Conservation (phyloP, 2,329 filamentous ascomycete genomes). For the Fusarium stilboides region DNA sequence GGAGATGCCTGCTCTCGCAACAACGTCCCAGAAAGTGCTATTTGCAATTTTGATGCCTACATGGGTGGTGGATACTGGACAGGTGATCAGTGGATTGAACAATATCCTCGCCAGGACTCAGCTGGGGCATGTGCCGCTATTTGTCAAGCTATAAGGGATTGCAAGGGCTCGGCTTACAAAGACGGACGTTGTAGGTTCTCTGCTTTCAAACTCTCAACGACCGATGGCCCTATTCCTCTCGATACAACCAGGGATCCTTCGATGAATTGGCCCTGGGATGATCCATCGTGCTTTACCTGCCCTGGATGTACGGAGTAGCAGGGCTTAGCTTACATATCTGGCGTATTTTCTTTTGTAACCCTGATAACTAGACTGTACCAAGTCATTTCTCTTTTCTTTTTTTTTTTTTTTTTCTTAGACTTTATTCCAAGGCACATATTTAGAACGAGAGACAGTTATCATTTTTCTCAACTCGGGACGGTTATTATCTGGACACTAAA, state of each 20-base stretch:
- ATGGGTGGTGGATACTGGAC: constrained; percentile 6
- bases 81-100: neutral
- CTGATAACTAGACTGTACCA: no score
- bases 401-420: no score
- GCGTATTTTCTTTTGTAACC: no score
- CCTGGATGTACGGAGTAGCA: constrained; percentile 5
- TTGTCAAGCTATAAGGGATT: neutral
- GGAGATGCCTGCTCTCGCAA: neutral
- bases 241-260: neutral
- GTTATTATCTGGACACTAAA: no score
- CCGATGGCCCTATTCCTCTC: neutral
- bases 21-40: neutral
- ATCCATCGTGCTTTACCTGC: constrained; percentile 16
- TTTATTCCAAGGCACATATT: no score
- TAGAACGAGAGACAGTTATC: no score
- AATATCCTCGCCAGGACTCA: constrained; percentile 1
- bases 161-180: constrained; percentile 23
- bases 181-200: constrained; percentile 13
- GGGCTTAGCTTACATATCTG: no score
- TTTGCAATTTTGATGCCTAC: constrained; percentile 4
- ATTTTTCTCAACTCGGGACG: no score
- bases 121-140: constrained; percentile 20
- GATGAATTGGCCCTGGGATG: constrained; percentile 10
- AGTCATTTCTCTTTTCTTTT: no score
- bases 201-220: neutral